Evolutionary conservation across 2,329 filamentous ascomycete species (phyloP).

Genomic region (Metarhizium brunneum): DNA sequence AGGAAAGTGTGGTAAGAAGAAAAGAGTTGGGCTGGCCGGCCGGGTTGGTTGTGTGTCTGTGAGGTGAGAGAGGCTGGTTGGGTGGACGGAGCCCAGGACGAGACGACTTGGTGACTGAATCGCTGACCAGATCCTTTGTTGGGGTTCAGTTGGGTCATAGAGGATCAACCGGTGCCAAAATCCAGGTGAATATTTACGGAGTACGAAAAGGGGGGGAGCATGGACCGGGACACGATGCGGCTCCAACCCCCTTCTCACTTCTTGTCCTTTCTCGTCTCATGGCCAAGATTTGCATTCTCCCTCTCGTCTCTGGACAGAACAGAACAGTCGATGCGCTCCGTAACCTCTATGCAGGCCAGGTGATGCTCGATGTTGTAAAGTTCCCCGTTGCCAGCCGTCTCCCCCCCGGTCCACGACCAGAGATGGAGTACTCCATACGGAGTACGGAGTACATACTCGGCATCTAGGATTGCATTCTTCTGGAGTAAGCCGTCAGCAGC

Average conservation of each 20-base stretch:
- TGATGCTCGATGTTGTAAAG: background rate
- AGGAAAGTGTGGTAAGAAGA: background rate
- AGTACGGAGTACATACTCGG: no score
- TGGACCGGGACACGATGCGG: background rate
- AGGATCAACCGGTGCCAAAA: no score
- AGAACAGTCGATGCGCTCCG: no score
- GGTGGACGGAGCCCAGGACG: background rate
- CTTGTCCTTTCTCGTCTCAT: no score
- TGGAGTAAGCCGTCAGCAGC: no score
- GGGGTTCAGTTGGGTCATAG: no score
- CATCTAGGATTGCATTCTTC: no score
- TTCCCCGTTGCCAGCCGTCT: background rate
- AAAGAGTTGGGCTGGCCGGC: background rate
- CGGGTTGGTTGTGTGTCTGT: background rate
- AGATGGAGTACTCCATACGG: background rate
- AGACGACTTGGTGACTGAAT: background rate
- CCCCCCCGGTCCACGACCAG: background rate
- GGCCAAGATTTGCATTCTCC: no score
- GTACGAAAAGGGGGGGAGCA: background rate
- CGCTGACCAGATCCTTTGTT: no score
- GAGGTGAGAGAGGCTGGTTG: background rate
- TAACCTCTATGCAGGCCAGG: no score
- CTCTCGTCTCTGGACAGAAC: no score
- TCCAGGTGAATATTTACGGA: background rate
- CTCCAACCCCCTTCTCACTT: slow-evolving; percentile 6